These are phyloP conservation scores for Blastomyces silverae DNA, from an alignment of 2,329 filamentous ascomycete genomes.

Conservation along the genomic window DNA sequence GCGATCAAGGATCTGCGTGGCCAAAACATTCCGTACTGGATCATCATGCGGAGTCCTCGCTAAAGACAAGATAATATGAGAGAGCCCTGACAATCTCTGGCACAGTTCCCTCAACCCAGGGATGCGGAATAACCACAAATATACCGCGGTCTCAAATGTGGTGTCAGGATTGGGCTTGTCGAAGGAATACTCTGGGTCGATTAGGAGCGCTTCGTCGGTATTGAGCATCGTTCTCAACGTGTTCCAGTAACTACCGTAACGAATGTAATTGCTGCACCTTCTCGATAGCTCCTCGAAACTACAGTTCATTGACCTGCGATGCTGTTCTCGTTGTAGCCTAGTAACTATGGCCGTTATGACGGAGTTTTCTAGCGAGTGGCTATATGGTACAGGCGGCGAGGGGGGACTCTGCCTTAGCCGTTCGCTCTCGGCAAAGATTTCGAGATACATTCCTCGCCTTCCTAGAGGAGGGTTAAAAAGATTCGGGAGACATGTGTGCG, in stretches of 20 bases:
- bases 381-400: constrained; percentile 8
- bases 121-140: constrained; percentile 20
- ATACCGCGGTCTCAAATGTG: constrained; percentile 21
- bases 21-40: constrained; percentile 20
- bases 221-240: constrained; percentile 18
- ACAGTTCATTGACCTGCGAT: constrained; percentile 17
- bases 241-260: constrained; percentile 22
- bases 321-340: constrained; percentile 20
- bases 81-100: constrained; percentile 22
- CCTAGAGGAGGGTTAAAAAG: constrained; percentile 20
- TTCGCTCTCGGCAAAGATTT: constrained; percentile 20
- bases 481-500: constrained; percentile 21
- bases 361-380: constrained; percentile 15
- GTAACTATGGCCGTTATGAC: constrained; percentile 18
- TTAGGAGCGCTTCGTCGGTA: constrained; percentile 22
- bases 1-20: constrained; percentile 21
- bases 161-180: constrained; percentile 20
- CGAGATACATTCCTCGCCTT: constrained; percentile 22
- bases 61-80: constrained; percentile 22
- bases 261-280: constrained; percentile 20
- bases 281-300: constrained; percentile 20
- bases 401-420: constrained; percentile 19
- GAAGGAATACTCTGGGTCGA: constrained; percentile 22
- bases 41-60: constrained; percentile 19
- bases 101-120: constrained; percentile 22